These are phyloP conservation scores for Debaryomycetaceae sp. DNA, from an alignment of 1,139 yeast genomes.

Conservation along the genomic window DNA sequence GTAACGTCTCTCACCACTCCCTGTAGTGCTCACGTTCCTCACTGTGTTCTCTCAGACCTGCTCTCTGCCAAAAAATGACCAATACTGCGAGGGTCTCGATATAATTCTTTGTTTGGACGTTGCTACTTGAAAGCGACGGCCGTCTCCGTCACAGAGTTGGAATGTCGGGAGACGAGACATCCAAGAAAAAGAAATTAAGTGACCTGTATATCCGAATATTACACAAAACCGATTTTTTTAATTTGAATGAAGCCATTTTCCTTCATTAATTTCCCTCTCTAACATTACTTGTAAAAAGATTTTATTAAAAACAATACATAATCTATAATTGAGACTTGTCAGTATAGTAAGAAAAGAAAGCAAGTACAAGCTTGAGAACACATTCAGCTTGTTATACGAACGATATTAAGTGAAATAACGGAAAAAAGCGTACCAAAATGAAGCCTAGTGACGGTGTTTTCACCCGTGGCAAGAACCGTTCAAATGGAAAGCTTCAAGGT, in stretches of 20 bases:
- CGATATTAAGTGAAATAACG: neutral
- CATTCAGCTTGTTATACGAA: neutral
- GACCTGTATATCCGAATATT: neutral
- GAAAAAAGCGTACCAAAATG: neutral
- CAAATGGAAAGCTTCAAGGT: neutral
- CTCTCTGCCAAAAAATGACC: too few species aligned
- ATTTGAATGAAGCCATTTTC: neutral
- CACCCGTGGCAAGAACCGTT: neutral
- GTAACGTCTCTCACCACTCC: too few species aligned
- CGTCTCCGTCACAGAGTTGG: too few species aligned
- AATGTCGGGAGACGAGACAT: neutral
- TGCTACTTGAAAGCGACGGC: too few species aligned
- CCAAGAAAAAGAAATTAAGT: neutral
- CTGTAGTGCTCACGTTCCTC: too few species aligned
- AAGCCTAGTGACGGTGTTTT: neutral
- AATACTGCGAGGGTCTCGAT: too few species aligned
- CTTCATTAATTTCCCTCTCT: neutral
- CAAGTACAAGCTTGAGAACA: neutral
- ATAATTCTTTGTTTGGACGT: too few species aligned
- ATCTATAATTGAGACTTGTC: neutral
- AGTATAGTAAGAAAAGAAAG: neutral
- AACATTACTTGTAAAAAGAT: neutral
- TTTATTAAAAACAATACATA: neutral
- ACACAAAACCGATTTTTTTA: neutral
- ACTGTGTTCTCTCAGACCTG: too few species aligned